Evolutionary conservation across 371 early-diverging fungal species (phyloP).

Genomic region (Saksenaea vasiformis): DNA sequence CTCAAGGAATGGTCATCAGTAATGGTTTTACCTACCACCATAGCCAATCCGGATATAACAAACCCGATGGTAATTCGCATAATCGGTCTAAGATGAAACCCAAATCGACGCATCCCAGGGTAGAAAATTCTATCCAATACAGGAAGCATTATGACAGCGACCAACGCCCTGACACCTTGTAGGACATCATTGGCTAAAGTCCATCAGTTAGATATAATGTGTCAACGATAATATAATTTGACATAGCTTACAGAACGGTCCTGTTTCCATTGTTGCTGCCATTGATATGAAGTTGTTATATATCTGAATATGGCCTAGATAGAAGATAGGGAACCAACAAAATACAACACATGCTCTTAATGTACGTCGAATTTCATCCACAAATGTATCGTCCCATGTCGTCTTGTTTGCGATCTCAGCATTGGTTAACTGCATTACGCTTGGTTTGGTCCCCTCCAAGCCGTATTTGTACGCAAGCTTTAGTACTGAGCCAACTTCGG

Average conservation of each 20-base stretch:
- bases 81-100: background rate
- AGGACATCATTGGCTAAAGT: background rate
- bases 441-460: conserved; percentile 43
- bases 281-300: conserved; percentile 71
- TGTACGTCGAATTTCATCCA: conserved; percentile 62
- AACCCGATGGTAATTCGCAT: background rate
- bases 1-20: background rate
- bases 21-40: conserved; percentile 12
- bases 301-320: conserved; percentile 76
- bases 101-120: background rate
- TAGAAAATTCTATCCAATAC: background rate
- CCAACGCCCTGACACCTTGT: background rate
- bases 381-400: conserved; percentile 70
- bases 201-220: background rate
- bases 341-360: conserved; percentile 71
- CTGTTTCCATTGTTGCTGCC: conserved; percentile 34
- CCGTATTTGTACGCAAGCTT: conserved; percentile 27
- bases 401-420: conserved; percentile 25
- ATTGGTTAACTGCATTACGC: conserved; percentile 14
- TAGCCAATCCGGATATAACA: background rate
- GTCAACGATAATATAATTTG: background rate
- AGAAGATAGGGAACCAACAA: conserved; percentile 70
- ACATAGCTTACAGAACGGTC: background rate
- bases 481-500: conserved; percentile 27
- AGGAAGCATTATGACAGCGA: background rate